Conservation (phyloP, 305 asterid species). For the Salvia sclarea region DNA sequence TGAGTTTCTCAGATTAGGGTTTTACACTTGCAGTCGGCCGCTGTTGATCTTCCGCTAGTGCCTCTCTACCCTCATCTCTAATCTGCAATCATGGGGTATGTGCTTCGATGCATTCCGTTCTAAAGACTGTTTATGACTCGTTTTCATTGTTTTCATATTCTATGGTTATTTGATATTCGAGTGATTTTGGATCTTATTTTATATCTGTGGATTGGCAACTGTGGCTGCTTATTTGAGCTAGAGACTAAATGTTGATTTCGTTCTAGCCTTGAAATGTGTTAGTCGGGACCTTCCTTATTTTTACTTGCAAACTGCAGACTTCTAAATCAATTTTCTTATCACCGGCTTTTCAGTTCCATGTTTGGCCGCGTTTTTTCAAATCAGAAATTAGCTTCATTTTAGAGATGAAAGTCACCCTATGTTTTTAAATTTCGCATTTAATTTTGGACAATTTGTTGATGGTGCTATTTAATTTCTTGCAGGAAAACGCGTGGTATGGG, state of each 20-base stretch:
- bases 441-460: not conserved
- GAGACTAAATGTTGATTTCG: not conserved
- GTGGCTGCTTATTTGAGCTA: not conserved
- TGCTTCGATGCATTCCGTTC: not conserved
- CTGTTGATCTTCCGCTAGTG: not conserved
- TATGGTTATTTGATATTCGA: not conserved
- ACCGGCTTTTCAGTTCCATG: not conserved
- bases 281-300: not conserved
- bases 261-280: not conserved
- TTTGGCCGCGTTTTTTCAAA: too few species aligned
- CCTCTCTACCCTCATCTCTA: not conserved
- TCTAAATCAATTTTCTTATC: too few species aligned
- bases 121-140: not conserved
- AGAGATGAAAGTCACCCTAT: too few species aligned
- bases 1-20: constrained; percentile 20
- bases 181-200: not conserved
- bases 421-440: not conserved
- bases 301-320: not conserved
- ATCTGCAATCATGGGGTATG: constrained; percentile 43
- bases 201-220: not conserved
- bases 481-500: constrained; percentile 65
- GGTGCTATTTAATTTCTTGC: not conserved
- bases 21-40: constrained; percentile 7
- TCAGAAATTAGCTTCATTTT: too few species aligned
- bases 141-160: not conserved